Evolutionary conservation across 257 asterid genomes (phyloP), one percentile per base, ranked within the genome.

Genomic region (Jacaranda mimosifolia): DNA sequence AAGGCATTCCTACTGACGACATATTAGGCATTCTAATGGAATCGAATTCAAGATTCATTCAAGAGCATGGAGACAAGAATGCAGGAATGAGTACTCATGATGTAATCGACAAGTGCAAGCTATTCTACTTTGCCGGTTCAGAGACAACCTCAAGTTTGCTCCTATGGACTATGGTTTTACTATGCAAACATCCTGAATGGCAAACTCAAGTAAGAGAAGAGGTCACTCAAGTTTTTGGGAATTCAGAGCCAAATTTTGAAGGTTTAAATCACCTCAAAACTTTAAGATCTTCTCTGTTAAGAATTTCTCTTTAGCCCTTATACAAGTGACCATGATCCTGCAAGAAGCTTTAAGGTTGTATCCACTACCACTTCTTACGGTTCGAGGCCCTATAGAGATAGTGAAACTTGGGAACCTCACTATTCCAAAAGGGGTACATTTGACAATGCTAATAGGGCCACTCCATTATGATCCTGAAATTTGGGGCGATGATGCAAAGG

Each of bases 171-270:
- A 73, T 73, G 73, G 68, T 77, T 9, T 3, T 68, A 53, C 63
- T 82, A 19, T 9, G 79, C 79, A 62, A 73, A 42, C 79, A 83
- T 62, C 82, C 65, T 6, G 81, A 83, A 12, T 86, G 86, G 89
- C 89, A 86, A 81, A 49, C 79, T 32, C 82, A 70, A 0, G 87
- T 84, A 0, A 76, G 86, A 52, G 83, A 86, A 17, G 89, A 86
- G 55, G 79, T 79, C 53, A 8, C 36, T 14, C 46, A 21, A n/a
- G 68, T 79, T 21, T 63, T 86, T 13, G 81, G 83, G 11, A 35
- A 60, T 9, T 26, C 36, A 0, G 53, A 69, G 2, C 85, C 88
- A n/a, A 71, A 57, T 67, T 52, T 21, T 26, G 85, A 83, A 3
- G 79, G 73, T 48, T 11, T 83, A 13, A 81, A 77, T 46, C 86